Conservation (phyloP, 2,329 filamentous ascomycete genomes). For the Incumbomyces delicatus region DNA sequence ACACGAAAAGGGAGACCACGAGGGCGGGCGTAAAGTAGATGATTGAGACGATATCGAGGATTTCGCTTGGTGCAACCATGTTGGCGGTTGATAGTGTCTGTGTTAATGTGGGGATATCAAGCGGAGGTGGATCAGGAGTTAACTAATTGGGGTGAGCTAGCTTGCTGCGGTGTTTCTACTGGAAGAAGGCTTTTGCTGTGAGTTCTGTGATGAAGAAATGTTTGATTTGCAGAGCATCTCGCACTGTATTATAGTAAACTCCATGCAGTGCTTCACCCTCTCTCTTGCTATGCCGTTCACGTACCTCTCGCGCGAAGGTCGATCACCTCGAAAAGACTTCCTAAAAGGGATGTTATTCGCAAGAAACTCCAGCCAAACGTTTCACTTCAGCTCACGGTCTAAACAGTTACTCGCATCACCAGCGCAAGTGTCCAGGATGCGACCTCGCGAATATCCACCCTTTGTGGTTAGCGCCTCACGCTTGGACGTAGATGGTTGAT, state of each 20-base stretch:
- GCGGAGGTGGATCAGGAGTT: not conserved
- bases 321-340: not conserved
- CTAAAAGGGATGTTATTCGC: not conserved
- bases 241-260: not conserved
- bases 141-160: not conserved
- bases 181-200: too few species aligned
- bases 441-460: too few species aligned
- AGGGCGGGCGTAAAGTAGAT: constrained; percentile 29
- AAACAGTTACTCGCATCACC: not conserved
- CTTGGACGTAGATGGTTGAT: too few species aligned
- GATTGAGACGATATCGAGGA: constrained; percentile 25
- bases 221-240: too few species aligned
- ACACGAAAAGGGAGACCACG: constrained; percentile 24
- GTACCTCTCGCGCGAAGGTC: not conserved
- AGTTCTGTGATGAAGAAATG: too few species aligned
- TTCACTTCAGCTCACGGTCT: not conserved
- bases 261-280: not conserved
- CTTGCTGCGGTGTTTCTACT: too few species aligned
- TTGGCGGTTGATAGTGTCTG: not conserved
- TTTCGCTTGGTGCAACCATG: constrained; percentile 12
- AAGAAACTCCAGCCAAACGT: not conserved
- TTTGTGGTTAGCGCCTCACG: too few species aligned
- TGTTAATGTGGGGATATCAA: not conserved
- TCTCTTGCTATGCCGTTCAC: not conserved
- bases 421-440: not conserved